Conservation (phyloP, 1,284 basidiomycete species). For the Ganoderma lucidum region DNA sequence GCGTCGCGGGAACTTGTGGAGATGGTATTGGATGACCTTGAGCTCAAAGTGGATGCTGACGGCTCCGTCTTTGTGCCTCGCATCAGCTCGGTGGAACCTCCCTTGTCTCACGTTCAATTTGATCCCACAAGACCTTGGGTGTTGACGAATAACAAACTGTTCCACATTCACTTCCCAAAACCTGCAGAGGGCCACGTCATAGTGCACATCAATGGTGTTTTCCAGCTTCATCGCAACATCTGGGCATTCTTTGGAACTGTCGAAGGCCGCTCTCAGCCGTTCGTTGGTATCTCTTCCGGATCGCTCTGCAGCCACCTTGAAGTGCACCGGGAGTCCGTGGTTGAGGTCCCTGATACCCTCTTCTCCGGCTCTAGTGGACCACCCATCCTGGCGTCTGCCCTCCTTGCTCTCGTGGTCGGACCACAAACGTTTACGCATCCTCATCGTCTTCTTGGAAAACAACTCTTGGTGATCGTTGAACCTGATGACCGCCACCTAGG, state of each 20-base stretch:
- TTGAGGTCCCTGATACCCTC: slow-evolving; percentile 8
- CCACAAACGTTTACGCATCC: slow-evolving; percentile 1
- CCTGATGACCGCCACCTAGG: too few species aligned
- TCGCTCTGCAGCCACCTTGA: slow-evolving; percentile 15
- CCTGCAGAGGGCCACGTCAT: slow-evolving; percentile 13
- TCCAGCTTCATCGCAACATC: neutral
- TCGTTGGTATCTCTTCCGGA: slow-evolving; percentile 17
- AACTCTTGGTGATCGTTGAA: slow-evolving; percentile 4
- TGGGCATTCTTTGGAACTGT: slow-evolving; percentile 11
- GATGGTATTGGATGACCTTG: slow-evolving; percentile 13
- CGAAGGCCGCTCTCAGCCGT: slow-evolving; percentile 11
- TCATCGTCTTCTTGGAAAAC: neutral
- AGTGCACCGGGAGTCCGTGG: slow-evolving; percentile 11
- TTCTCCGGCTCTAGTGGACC: neutral
- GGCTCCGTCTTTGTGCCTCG: slow-evolving; percentile 16
- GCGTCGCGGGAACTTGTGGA: slow-evolving; percentile 4
- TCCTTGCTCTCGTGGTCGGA: slow-evolving; percentile 16
- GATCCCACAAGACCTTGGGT: slow-evolving; percentile 14
- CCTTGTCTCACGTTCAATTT: neutral
- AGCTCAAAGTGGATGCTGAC: slow-evolving; percentile 21
- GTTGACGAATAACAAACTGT: slow-evolving; percentile 11
- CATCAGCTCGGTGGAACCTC: neutral
- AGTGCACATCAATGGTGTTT: slow-evolving; percentile 16
- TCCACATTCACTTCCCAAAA: neutral
- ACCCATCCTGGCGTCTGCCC: slow-evolving; percentile 9